phyloP scores from a whole-genome alignment of 176 grass and related monocot genomes.

The Avena insularis region DNA sequence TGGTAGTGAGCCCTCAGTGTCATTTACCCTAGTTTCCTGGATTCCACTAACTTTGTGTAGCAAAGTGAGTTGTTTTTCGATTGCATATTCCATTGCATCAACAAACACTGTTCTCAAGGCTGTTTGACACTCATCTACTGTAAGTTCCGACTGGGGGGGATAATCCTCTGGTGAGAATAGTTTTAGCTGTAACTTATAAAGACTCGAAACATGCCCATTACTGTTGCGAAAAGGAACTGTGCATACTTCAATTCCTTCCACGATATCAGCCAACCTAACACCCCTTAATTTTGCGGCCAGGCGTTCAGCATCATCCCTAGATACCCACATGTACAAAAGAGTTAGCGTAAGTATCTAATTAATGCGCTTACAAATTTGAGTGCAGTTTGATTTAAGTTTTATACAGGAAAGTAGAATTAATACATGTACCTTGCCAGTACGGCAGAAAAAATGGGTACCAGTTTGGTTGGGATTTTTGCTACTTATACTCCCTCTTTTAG shows the following conservation, averaged over 20 bases:
- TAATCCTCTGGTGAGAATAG: constrained; percentile 62
- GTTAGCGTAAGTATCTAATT: constrained; percentile 9
- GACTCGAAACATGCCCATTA: constrained; percentile 62
- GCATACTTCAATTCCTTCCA: constrained; percentile 82
- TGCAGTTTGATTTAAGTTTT: not conserved
- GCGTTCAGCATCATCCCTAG: constrained; percentile 50
- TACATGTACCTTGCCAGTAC: not conserved
- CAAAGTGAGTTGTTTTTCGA: constrained; percentile 76
- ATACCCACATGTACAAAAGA: constrained; percentile 13
- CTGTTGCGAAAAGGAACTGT: constrained; percentile 75
- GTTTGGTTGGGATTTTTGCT: not conserved
- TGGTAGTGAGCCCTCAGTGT: constrained; percentile 43
- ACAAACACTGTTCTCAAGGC: constrained; percentile 70
- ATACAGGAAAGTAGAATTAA: not conserved
- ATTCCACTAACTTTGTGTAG: constrained; percentile 79
- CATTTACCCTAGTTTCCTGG: constrained; percentile 49
- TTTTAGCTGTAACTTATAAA: constrained; percentile 83
- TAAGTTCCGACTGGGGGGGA: constrained; percentile 56
- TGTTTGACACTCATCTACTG: constrained; percentile 54
- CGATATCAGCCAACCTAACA: constrained; percentile 65
- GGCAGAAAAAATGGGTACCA: not conserved
- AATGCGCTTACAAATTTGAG: not conserved
- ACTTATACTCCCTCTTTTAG: not conserved
- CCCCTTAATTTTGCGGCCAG: constrained; percentile 65
- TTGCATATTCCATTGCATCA: constrained; percentile 79